Percentiles rank a stretch among this genome's conserved stretches.
Evolutionary conservation across 108 stramenopile genomes (phyloP).

Genomic region (Aurantiochytrium sp.): DNA sequence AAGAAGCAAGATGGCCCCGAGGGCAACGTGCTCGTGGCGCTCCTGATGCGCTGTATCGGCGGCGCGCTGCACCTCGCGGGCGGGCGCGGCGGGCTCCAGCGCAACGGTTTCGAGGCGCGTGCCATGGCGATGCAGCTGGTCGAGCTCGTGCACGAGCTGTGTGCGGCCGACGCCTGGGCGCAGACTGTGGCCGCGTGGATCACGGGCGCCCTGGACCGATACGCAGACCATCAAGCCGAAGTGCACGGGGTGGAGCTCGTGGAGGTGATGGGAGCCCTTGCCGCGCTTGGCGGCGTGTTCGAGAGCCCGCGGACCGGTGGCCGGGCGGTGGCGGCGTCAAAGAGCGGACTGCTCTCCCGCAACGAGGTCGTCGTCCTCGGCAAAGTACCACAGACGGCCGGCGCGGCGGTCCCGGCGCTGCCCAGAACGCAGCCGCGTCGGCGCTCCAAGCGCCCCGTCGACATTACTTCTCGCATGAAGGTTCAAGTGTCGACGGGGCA

Average conservation of each 20-base stretch:
- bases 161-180: neutral
- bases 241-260: neutral
- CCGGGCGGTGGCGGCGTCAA: neutral
- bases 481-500: neutral
- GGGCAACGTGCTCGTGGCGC: neutral
- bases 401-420: neutral
- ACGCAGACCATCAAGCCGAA: neutral
- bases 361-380: slow-evolving; percentile 23
- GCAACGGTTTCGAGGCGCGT: neutral
- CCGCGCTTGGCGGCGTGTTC: slow-evolving; percentile 1
- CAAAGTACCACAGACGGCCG: neutral
- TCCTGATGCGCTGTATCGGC: neutral
- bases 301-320: slow-evolving; percentile 2
- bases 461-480: neutral
- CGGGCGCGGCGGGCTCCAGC: neutral
- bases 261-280: neutral
- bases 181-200: neutral
- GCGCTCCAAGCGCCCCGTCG: neutral
- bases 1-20: neutral
- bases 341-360: neutral
- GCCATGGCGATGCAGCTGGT: neutral
- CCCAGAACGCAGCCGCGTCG: neutral
- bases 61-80: neutral
- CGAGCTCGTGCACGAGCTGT: neutral
- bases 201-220: neutral